These are phyloP conservation scores for Kluyveromyces starmeri DNA, from an alignment of 805 yeast species.

Conservation along the genomic window DNA sequence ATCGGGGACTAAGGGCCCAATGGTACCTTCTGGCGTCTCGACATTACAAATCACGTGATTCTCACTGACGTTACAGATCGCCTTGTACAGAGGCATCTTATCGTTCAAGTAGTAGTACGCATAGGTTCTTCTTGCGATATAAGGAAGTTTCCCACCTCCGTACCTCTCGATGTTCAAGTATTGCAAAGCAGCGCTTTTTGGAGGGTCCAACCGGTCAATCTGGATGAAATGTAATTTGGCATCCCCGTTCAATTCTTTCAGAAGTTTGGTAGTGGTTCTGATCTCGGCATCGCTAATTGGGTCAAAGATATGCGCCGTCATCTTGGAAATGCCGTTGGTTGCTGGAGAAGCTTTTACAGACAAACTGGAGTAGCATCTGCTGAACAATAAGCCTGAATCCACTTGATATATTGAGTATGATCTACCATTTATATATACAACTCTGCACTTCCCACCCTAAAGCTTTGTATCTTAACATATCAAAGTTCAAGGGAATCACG, in stretches of 20 bases:
- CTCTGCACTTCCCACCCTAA: too few relatives aligned
- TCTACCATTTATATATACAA: too few relatives aligned
- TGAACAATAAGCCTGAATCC: too few relatives aligned
- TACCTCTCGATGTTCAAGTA: slow-evolving; percentile 60
- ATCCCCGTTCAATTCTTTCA: slow-evolving; percentile 49
- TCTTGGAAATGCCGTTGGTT: too few relatives aligned
- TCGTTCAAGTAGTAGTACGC: slow-evolving; percentile 55
- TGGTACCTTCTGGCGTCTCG: slow-evolving; percentile 48
- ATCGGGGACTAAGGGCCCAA: slow-evolving; percentile 66
- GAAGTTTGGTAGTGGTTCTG: slow-evolving; percentile 46
- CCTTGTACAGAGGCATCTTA: slow-evolving; percentile 51
- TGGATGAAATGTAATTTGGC: slow-evolving; percentile 54
- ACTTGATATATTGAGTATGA: too few relatives aligned
- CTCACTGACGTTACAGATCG: slow-evolving; percentile 55
- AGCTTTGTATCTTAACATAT: too few relatives aligned
- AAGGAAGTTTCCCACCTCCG: slow-evolving; percentile 42
- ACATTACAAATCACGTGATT: slow-evolving; percentile 53
- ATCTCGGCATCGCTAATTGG: slow-evolving; percentile 51
- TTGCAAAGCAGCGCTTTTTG: slow-evolving; percentile 60
- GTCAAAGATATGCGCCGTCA: slow-evolving; percentile 46
- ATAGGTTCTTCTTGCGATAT: slow-evolving; percentile 60
- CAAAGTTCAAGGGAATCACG: too few relatives aligned
- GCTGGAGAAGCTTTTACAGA: too few relatives aligned
- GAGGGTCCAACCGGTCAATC: slow-evolving; percentile 67
- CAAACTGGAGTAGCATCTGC: too few relatives aligned